These are phyloP conservation scores for Olyra latifolia DNA, from an alignment of 176 grass and related monocot species.

Conservation along the genomic window DNA sequence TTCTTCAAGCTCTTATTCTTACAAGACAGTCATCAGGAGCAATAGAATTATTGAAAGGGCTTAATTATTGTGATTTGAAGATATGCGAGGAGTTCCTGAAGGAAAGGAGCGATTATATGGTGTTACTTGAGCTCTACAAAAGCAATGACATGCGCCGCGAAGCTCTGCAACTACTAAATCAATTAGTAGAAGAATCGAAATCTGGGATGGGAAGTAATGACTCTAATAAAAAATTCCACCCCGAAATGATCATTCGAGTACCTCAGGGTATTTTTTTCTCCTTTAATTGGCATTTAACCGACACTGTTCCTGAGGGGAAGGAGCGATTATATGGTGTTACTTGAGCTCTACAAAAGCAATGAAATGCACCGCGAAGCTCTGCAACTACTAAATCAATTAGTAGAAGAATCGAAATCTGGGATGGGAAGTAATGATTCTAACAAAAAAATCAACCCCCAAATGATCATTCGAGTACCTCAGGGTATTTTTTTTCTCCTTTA, in stretches of 20 bases:
- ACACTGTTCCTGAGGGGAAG: slow-evolving; percentile 64
- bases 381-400: slow-evolving; percentile 83
- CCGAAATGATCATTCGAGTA: slow-evolving; percentile 91
- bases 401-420: slow-evolving; percentile 80
- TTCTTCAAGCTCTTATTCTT: slow-evolving; percentile 96
- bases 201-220: slow-evolving; percentile 46
- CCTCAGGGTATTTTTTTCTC: slow-evolving; percentile 72
- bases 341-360: slow-evolving; percentile 90
- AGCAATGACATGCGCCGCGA: slow-evolving; percentile 88
- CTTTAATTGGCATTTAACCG: slow-evolving; percentile 7
- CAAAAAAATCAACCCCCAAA: slow-evolving; percentile 75
- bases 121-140: slow-evolving; percentile 90
- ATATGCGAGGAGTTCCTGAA: slow-evolving; percentile 88
- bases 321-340: slow-evolving; percentile 71
- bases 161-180: slow-evolving; percentile 87
- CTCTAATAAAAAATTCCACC: slow-evolving; percentile 68
- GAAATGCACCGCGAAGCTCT: slow-evolving; percentile 93
- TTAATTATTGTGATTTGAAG: slow-evolving; percentile 93
- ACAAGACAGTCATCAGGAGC: slow-evolving; percentile 63
- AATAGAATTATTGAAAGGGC: slow-evolving; percentile 66
- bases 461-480: slow-evolving; percentile 95
- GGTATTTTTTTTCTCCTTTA: slow-evolving; percentile 49
- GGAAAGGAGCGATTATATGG: slow-evolving; percentile 71
- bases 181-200: slow-evolving; percentile 88
- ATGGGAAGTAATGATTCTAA: slow-evolving; percentile 45